Evolutionary conservation across 768 basidiomycete species (phyloP), one percentile per base, ranked within the genome.

Genomic region (Calocybe gangraenosa): DNA sequence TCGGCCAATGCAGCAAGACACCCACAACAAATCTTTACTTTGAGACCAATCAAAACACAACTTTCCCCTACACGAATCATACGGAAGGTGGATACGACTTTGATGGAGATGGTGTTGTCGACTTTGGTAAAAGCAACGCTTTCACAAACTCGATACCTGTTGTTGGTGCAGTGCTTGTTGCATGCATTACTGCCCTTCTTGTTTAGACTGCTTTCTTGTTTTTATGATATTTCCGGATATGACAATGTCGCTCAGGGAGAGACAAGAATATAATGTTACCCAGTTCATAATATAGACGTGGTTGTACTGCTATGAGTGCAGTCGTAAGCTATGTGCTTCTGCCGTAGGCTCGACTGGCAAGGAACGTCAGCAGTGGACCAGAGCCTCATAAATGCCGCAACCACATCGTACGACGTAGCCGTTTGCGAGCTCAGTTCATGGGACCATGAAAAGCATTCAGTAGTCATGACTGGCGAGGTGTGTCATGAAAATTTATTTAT

Each of bases 1-100:
- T 97, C 59, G 87, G 90, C 21, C 55, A 79, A 47, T 98, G 95
- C 74, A 72, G 76, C 46, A 75, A 74, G 40, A 74, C 82, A 54
- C 75, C 81, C 5, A 56, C 75, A 17, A 65, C 69, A 23, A 78
- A 95, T 60, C 68, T 93, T 33, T 98, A 96, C 69, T 69, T 82
- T 37, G 94, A 97, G 70, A 88, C 84, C 20, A 90, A 81, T 53
- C 69, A 69, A 47, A 93, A 94, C 64, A 58, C 55, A 17, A 68
- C 82, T 0, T 87, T 87, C 76, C 82, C 82, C 15, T 75, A 68
- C 48, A 37, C 62, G 36, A 71, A 76, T 48, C 62, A 65, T 40
- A 63, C 65, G 22, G 58, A 62, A 22, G 55, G 53, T 34, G 69
- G 66, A 46, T 52, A 66, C 43, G 68, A 70, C 37, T 59, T 66